Evolutionary conservation across 1,284 basidiomycete species (phyloP).

Genomic region (Filobasidium uniguttulatum): DNA sequence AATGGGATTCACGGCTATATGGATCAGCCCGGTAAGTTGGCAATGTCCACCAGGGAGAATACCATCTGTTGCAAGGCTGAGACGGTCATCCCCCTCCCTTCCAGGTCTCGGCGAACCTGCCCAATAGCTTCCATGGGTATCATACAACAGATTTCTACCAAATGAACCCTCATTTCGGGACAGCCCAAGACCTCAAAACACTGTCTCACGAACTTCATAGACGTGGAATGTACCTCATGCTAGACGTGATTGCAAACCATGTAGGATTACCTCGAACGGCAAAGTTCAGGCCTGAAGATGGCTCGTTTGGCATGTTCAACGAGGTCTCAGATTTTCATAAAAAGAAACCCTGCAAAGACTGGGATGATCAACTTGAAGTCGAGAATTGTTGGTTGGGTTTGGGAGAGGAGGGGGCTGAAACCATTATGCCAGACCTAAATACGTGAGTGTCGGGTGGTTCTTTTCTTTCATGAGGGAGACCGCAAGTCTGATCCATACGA

Average conservation of each 20-base stretch:
- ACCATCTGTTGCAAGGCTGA: background rate
- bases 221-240: constrained; percentile 42
- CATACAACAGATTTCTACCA: constrained; percentile 5
- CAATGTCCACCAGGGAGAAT: constrained; percentile 27
- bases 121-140: constrained; percentile 13
- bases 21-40: constrained; percentile 33
- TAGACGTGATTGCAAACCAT: constrained; percentile 34
- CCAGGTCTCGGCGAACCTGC: constrained; percentile 1
- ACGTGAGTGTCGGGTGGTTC: background rate
- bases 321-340: constrained; percentile 33
- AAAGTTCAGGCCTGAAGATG: constrained; percentile 4
- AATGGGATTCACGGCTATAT: constrained; percentile 37
- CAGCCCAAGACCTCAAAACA: constrained; percentile 34
- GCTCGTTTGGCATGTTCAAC: constrained; percentile 30
- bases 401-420: background rate
- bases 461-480: too few species aligned
- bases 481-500: constrained; percentile 16
- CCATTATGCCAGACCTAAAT: constrained; percentile 2
- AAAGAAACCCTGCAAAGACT: constrained; percentile 35
- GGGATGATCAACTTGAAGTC: constrained; percentile 35
- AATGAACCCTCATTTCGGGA: constrained; percentile 39
- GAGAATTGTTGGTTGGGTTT: constrained; percentile 36
- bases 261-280: constrained; percentile 5
- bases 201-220: constrained; percentile 38
- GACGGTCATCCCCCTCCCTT: background rate